Evolutionary conservation across 164 flowering plant genomes (phyloP), one percentile per base, ranked within the genome.

Genomic region (Santalum album): DNA sequence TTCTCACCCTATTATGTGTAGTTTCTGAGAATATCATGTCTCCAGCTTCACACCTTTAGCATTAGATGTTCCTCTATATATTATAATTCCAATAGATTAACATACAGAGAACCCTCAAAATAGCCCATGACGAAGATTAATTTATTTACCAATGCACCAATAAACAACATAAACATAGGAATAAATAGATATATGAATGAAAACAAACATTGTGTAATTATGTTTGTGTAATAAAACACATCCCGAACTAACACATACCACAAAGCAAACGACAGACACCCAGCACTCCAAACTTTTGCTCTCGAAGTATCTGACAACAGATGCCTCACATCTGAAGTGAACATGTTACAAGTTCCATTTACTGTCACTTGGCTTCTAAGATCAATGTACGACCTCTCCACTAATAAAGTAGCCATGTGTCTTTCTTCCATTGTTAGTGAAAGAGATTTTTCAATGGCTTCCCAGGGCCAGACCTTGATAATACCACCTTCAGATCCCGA

Each of bases 381-480:
- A 23, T 46, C 50, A 23, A 46, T 23, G 50, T 23, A 46, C 4
- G 50, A 46, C 25, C 25, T 46, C 25, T 46, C 50, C 50, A 46
- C 10, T 23, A 19, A n/a, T 16, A 46, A 46, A 20, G 50, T 22
- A 46, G 50, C 10, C 50, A 46, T 46, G 50, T 46, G 50, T 9
- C 50, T 9, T 46, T 46, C 12, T 20, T 20, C 25, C 1, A 23
- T 10, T 20, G 50, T 7, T 14, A 46, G 3, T 2, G 25, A 23
- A 10, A 46, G 23, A 46, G 50, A 46, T 19, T 46, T 46, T 23
- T 46, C 50, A 20, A 46, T 46, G 23, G 25, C 23, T 46, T 46
- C 50, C 50, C 50, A 46, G n/a, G 50, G 50, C 50, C 50, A 46
- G 50, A 46, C 25, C 25, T 23, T 20, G 12, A 46, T 20, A 10